Base-by-base conservation (phyloP, 768 basidiomycete genomes). In the Macrolepiota albuminosa region DNA sequence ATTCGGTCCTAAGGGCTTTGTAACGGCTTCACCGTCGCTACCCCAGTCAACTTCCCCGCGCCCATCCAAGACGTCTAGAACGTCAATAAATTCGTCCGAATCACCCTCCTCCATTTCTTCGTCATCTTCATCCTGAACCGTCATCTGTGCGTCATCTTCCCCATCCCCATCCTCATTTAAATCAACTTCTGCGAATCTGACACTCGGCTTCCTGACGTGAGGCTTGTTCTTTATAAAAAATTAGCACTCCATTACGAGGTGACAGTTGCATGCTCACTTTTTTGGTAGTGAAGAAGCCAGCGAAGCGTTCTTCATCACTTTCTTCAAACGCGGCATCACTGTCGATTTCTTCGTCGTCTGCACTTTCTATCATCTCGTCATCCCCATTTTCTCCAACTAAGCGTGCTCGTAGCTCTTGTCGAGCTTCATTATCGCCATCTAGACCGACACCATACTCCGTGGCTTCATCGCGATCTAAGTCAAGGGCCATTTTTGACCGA, bases 281-380 rank as follows among this genome's bases (percentile, higher is more conserved):
- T 33, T 47, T 56, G 3, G 64, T 65, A 10, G 75, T 73, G 60
- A 82, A 83, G 62, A 88, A 88, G 3, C 84, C 87, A 10, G 84
- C 85, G 72, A 86, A 93, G 3, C 79, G 76, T n/a, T 94, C 91
- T 59, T 86, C 86, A 37, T 92, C 91, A 57, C 83, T 85, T 69
- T 91, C 88, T 61, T 91, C 89, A 61, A 92, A 91, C 1, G 91
- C 93, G 62, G 79, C 86, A 66, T 95, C 93, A 62, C 86, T 89
- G 61, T 92, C 89, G 48, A 94, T 83, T 61, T 94, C 91, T 67
- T 94, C 91, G 67, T 95, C 93, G 63, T 95, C 89, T 1, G 75
- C 84, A 61, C 82, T 84, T 37, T 78, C 85, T 63, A 91, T 79
- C 62, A 67, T 71, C 59, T 84, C 78, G 48, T 78, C 76, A 36